Conservation (phyloP, 1,139 yeast genomes). For the Pichia sp. region DNA sequence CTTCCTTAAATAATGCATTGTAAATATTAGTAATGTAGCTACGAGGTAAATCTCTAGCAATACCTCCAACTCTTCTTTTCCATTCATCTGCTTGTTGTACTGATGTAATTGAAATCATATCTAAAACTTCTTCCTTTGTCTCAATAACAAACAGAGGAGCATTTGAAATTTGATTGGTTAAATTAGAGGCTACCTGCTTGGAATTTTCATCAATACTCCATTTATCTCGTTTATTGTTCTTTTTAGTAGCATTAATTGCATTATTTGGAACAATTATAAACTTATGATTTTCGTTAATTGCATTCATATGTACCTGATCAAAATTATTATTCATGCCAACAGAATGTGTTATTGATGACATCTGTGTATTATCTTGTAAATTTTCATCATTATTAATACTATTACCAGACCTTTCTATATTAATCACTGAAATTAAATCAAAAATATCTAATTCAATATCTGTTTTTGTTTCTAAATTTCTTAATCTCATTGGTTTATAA, state of each 20-base stretch:
- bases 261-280: conserved; percentile 61
- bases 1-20: conserved; percentile 65
- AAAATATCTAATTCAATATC: conserved; percentile 70
- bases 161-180: conserved; percentile 47
- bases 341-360: background rate
- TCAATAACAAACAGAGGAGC: conserved; percentile 77
- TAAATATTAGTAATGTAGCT: conserved; percentile 72
- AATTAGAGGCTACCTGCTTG: conserved; percentile 49
- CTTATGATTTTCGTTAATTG: too few species aligned
- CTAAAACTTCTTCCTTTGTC: conserved; percentile 74
- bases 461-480: conserved; percentile 48
- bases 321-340: too few species aligned
- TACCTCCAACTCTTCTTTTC: conserved; percentile 76
- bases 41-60: conserved; percentile 60
- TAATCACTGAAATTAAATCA: conserved; percentile 51
- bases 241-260: conserved; percentile 63
- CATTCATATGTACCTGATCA: too few species aligned
- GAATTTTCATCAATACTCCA: conserved; percentile 80
- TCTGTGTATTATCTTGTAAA: conserved; percentile 1
- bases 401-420: conserved; percentile 27
- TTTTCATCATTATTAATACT: conserved; percentile 2
- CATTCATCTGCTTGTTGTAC: conserved; percentile 81
- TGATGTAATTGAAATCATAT: conserved; percentile 73
- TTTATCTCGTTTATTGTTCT: conserved; percentile 68
- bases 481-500: conserved; percentile 73